Evolutionary conservation across 169 alveolate species (phyloP).

Genomic region (Eimeria zaria): DNA sequence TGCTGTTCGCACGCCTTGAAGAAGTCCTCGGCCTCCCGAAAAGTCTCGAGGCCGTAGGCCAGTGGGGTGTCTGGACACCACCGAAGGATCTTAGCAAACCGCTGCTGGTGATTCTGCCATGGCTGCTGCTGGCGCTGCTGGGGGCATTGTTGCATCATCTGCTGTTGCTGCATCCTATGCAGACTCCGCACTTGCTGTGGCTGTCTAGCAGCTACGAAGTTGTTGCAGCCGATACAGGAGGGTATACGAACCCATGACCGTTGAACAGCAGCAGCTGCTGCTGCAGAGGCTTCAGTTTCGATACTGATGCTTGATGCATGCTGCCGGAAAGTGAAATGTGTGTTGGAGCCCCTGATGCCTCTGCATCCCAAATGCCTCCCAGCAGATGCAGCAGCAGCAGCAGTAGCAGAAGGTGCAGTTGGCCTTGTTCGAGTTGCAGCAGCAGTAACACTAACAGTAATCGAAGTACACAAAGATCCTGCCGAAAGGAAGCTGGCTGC

Average conservation of each 20-base stretch:
- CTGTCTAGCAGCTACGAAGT: not conserved
- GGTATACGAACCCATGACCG: not conserved
- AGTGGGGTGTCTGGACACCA: slow-evolving; percentile 79
- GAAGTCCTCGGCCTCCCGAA: slow-evolving; percentile 74
- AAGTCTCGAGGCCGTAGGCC: slow-evolving; percentile 46
- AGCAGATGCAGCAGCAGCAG: not conserved
- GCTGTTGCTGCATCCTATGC: not conserved
- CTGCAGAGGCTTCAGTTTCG: not conserved
- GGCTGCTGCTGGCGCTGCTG: slow-evolving; percentile 33
- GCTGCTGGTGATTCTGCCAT: slow-evolving; percentile 34
- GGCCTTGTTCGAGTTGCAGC: not conserved
- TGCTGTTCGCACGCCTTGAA: slow-evolving; percentile 38
- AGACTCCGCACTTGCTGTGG: not conserved
- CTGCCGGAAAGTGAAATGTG: not conserved
- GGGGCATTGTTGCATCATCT: not conserved
- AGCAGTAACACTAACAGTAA: not conserved
- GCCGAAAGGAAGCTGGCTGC: not conserved
- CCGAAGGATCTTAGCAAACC: slow-evolving; percentile 73
- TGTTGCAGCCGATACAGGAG: not conserved
- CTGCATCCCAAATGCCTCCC: not conserved
- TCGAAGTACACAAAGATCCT: not conserved
- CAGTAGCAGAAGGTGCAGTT: no score
- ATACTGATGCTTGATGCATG: not conserved
- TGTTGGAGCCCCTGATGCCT: not conserved
- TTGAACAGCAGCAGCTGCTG: not conserved